Evolutionary conservation across 352 stramenopile genomes (phyloP).

Genomic region (Elongisporangium undulatum): DNA sequence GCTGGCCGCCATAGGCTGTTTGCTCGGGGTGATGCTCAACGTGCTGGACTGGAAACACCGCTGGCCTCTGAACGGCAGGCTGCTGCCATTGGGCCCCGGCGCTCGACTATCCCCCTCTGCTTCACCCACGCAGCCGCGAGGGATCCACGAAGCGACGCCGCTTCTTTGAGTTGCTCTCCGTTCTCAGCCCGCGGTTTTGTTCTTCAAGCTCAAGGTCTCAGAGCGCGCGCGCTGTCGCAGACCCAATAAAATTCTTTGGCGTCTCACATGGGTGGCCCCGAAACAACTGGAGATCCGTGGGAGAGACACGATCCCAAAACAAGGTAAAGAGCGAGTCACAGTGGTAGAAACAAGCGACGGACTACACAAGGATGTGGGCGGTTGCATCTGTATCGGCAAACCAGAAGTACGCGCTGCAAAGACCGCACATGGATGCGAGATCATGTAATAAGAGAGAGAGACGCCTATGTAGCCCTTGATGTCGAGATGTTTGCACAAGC

Average conservation of each 20-base stretch:
- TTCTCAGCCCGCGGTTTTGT: neutral
- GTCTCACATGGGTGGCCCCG: neutral
- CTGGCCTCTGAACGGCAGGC: neutral
- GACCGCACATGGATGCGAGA: neutral
- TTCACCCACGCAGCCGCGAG: neutral
- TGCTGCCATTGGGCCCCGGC: neutral
- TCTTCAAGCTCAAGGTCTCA: neutral
- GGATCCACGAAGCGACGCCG: neutral
- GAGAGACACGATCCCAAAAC: neutral
- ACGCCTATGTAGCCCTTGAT: neutral
- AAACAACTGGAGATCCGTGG: neutral
- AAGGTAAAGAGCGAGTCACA: neutral
- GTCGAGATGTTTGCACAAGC: neutral
- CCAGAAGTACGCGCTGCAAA: neutral
- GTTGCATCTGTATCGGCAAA: too few relatives aligned
- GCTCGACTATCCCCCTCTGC: neutral
- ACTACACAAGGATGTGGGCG: neutral
- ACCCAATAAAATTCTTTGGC: neutral
- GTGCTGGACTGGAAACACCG: conserved; percentile 14
- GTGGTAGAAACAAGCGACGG: neutral
- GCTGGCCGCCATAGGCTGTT: conserved; percentile 25
- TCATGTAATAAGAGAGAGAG: neutral
- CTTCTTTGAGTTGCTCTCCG: neutral
- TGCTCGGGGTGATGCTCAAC: conserved; percentile 39
- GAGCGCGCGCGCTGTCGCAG: neutral